A percentile compares a stretch with the other conserved stretches of the same genome.
phyloP scores from a whole-genome alignment of 192 early-diverging fungal species.

The Backusella westeae region DNA sequence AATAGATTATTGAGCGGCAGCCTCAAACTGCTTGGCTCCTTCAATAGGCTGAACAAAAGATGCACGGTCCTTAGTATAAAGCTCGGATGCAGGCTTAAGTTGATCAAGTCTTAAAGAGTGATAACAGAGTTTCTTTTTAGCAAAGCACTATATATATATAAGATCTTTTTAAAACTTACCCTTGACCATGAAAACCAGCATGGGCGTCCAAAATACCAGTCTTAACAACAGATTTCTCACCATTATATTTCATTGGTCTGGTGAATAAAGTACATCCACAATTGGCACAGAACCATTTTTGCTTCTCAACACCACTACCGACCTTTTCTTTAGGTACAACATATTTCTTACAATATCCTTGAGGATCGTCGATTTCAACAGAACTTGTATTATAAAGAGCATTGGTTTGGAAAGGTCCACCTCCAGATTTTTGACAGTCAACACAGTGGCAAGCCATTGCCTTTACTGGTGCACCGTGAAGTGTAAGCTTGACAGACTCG shows the following conservation, averaged over 20 bases:
- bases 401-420: constrained; percentile 18
- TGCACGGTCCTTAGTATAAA: constrained; percentile 13
- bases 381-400: constrained; percentile 4
- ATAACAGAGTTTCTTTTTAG: not conserved
- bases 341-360: constrained; percentile 6
- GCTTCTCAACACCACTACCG: constrained; percentile 15
- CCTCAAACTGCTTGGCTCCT: constrained; percentile 14
- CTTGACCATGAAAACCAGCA: not conserved
- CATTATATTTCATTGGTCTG: constrained; percentile 20
- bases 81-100: constrained; percentile 7
- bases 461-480: constrained; percentile 12
- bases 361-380: not conserved
- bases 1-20: constrained; percentile 7
- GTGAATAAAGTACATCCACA: constrained; percentile 20
- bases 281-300: constrained; percentile 21
- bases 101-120: not conserved
- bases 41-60: constrained; percentile 17
- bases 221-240: constrained; percentile 19
- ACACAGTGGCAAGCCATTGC: constrained; percentile 14
- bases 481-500: not conserved
- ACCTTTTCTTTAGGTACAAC: constrained; percentile 6
- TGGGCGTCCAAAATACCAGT: constrained; percentile 18
- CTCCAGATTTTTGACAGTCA: constrained; percentile 18
- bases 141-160: not conserved
- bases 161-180: not conserved